phyloP scores from a whole-genome alignment of 2,329 filamentous ascomycete species.

The Fusarium sp. region DNA sequence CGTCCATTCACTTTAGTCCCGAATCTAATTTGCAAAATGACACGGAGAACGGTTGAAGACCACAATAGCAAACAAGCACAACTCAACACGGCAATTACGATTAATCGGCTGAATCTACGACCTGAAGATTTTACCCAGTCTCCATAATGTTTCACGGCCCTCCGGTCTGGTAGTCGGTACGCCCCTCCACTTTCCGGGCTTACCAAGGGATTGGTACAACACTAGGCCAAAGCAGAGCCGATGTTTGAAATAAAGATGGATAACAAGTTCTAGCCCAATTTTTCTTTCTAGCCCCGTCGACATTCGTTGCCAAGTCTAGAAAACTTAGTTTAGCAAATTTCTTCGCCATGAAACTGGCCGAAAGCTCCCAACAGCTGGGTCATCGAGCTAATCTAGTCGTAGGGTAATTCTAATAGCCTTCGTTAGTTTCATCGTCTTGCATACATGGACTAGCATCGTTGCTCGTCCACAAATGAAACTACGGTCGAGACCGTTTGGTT shows the following conservation, averaged over 20 bases:
- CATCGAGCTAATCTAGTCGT: background rate
- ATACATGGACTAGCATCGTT: background rate
- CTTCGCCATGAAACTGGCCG: background rate
- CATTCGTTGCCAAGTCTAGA: background rate
- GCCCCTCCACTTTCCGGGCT: background rate
- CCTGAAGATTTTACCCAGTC: background rate
- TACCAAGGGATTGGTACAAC: background rate
- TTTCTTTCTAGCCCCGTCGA: background rate
- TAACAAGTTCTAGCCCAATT: too few species aligned
- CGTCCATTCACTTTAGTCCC: background rate
- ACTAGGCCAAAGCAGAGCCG: too few species aligned
- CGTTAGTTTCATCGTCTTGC: background rate
- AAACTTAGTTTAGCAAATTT: background rate
- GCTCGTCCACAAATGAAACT: background rate
- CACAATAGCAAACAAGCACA: background rate
- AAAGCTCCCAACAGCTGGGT: background rate
- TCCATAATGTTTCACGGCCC: background rate
- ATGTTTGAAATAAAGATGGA: background rate
- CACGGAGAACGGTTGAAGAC: background rate
- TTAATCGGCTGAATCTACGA: background rate
- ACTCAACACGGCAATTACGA: background rate
- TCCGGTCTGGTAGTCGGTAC: too few species aligned
- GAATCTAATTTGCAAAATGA: too few species aligned
- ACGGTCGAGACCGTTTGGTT: background rate
- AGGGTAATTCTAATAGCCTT: background rate